These are phyloP conservation scores for Sugiyamaella marilandica DNA, from an alignment of 805 yeast species.

Conservation along the genomic window DNA sequence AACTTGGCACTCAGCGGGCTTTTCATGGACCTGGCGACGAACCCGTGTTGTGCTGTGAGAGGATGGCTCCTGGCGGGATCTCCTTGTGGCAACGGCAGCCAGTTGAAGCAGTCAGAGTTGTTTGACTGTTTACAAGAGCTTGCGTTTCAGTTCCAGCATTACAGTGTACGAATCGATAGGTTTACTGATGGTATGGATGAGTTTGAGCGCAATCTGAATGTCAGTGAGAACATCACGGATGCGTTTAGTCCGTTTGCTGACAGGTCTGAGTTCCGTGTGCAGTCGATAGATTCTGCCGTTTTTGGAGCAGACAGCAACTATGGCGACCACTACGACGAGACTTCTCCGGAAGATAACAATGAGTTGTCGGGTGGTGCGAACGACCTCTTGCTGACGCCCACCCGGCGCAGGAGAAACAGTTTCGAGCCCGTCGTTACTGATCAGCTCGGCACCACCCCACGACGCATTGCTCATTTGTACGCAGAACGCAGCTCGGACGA, in stretches of 20 bases:
- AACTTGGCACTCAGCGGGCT: conserved; percentile 26
- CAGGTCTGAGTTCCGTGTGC: background rate
- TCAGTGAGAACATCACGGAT: conserved; percentile 17
- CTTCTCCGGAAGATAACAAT: background rate
- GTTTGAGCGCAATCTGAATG: conserved; percentile 8
- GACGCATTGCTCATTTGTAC: background rate
- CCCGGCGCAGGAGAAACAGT: background rate
- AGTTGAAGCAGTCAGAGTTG: background rate
- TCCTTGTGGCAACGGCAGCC: background rate
- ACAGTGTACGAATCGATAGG: conserved; percentile 2
- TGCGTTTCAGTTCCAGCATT: conserved; percentile 15
- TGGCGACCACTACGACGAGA: background rate
- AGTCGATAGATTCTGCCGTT: background rate
- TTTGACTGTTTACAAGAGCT: conserved; percentile 11
- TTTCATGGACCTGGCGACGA: conserved; percentile 23
- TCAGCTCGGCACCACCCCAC: conserved; percentile 5
- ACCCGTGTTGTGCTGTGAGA: conserved; percentile 24
- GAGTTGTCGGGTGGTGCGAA: background rate
- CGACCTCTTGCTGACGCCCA: conserved; percentile 6
- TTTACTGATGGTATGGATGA: conserved; percentile 12
- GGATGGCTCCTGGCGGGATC: conserved; percentile 19
- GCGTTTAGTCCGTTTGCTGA: conserved; percentile 12
- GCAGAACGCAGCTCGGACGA: background rate
- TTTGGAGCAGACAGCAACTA: background rate
- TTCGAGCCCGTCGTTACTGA: conserved; percentile 3